Percentiles rank a stretch among this genome's conserved stretches.
phyloP scores from a whole-genome alignment of 2,329 filamentous ascomycete genomes.

The Clarireedia sp. region DNA sequence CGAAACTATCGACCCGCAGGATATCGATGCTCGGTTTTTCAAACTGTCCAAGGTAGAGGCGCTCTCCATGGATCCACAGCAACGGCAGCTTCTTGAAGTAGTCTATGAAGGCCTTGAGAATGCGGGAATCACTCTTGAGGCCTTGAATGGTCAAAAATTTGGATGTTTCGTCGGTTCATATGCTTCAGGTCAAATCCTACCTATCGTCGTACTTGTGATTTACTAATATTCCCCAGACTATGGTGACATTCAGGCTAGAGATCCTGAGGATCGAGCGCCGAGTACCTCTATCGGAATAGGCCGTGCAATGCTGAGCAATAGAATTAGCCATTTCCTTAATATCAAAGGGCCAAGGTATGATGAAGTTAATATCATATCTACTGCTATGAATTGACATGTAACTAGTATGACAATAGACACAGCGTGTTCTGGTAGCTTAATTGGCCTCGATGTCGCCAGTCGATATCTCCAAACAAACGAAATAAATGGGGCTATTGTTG shows the following conservation, averaged over 20 bases:
- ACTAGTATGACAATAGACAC: conserved; percentile 48
- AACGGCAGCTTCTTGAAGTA: conserved; percentile 43
- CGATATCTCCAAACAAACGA: conserved; percentile 28
- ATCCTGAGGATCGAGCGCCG: conserved; percentile 14
- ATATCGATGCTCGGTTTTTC: conserved; percentile 36
- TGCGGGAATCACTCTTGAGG: conserved; percentile 13
- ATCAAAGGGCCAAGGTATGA: conserved; percentile 39
- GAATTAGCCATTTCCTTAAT: conserved; percentile 47
- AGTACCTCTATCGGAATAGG: conserved; percentile 7
- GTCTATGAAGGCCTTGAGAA: conserved; percentile 52
- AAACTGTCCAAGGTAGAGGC: conserved; percentile 31
- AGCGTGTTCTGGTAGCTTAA: conserved; percentile 49
- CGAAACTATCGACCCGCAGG: conserved; percentile 28
- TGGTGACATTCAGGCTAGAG: conserved; percentile 12
- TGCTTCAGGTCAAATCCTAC: conserved; percentile 28
- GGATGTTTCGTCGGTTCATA: conserved; percentile 14
- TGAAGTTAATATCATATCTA: too few relatives aligned
- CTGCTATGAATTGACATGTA: not conserved
- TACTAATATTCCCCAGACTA: conserved; percentile 7
- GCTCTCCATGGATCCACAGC: conserved; percentile 31
- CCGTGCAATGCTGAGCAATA: conserved; percentile 35
- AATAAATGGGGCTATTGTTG: conserved; percentile 27
- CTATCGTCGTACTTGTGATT: conserved; percentile 13
- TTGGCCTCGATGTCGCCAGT: conserved; percentile 39
- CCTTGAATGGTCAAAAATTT: conserved; percentile 7